Evolutionary conservation across 2,329 filamentous ascomycete genomes (phyloP).

Genomic region (Aspergillus neoniger): DNA sequence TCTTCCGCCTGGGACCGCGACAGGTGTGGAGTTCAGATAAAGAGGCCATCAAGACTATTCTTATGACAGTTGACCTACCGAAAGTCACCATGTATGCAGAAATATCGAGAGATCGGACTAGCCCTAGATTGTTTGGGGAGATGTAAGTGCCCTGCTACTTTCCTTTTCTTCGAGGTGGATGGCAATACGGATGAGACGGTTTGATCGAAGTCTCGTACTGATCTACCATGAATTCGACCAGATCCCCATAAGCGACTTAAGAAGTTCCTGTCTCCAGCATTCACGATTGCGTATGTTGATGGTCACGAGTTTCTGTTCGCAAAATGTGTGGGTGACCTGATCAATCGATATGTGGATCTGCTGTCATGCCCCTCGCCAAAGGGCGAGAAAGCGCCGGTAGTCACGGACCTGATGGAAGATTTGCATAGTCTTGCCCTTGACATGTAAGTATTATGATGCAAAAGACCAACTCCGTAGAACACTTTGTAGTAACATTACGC

Average conservation of each 20-base stretch:
- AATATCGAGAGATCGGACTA: slow-evolving; percentile 1
- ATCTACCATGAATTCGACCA: neutral
- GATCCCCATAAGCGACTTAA: slow-evolving; percentile 3
- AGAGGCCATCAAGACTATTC: neutral
- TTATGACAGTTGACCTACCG: slow-evolving; percentile 1
- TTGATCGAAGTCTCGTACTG: neutral
- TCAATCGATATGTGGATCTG: neutral
- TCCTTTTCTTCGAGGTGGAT: no score
- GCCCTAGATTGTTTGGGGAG: slow-evolving; percentile 6
- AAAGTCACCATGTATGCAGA: slow-evolving; percentile 8
- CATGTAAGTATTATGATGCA: neutral
- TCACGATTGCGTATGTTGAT: slow-evolving; percentile 3
- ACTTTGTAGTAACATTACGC: no score
- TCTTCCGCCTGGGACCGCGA: slow-evolving; percentile 1
- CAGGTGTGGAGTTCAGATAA: slow-evolving; percentile 7
- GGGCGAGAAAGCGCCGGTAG: no score
- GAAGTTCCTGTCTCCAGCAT: neutral
- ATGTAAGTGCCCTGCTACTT: neutral
- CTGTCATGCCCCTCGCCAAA: neutral
- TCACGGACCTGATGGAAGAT: slow-evolving; percentile 6
- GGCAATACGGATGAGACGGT: no score
- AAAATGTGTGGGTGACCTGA: neutral
- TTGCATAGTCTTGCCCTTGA: slow-evolving; percentile 7
- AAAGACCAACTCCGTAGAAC: no score
- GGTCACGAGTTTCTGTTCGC: neutral